Conservation (phyloP, 345 rosid species). For the Syzygium grande region DNA sequence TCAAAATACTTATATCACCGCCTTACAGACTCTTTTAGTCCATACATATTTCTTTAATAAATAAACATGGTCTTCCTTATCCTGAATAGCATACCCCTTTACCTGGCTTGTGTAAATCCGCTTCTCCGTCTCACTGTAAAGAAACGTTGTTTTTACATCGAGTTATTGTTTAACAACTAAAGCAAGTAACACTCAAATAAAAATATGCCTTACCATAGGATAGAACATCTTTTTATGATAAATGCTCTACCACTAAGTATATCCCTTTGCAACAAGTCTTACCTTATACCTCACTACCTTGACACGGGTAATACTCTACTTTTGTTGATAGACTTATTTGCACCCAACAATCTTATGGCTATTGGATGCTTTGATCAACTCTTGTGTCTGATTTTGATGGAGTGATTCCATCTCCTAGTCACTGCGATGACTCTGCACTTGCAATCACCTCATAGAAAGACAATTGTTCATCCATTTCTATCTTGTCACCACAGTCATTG, state of each 20-base stretch:
- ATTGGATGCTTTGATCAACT: not conserved
- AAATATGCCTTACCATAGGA: not conserved
- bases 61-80: not conserved
- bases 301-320: not conserved
- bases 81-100: not conserved
- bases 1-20: too few species aligned
- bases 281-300: not conserved
- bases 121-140: not conserved
- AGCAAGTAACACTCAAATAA: not conserved
- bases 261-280: not conserved
- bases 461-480: too few species aligned
- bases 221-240: not conserved
- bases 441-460: too few species aligned
- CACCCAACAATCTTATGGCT: not conserved
- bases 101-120: not conserved
- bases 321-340: not conserved
- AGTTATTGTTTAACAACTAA: not conserved
- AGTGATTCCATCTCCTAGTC: not conserved
- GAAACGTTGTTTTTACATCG: not conserved
- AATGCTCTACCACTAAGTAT: not conserved
- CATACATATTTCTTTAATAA: too few species aligned
- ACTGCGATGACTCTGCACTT: not conserved
- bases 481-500: too few species aligned
- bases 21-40: not conserved
- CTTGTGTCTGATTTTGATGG: not conserved